Percentiles rank a stretch among this genome's conserved stretches.
Evolutionary conservation across 192 early-diverging fungal species (phyloP).

Genomic region (Haplosporangium gracile): DNA sequence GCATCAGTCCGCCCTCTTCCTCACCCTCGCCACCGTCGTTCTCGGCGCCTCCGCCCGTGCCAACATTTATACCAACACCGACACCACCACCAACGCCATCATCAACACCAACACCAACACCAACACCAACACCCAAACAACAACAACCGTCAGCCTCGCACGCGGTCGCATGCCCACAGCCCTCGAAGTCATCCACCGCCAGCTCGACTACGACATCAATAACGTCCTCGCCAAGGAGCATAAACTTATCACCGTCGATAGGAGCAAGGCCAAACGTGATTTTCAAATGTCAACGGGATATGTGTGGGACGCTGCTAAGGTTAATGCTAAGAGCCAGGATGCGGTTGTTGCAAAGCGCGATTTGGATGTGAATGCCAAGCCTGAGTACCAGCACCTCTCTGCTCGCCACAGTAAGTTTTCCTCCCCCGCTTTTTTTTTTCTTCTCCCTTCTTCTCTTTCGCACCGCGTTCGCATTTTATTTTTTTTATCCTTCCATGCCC

Average conservation of each 20-base stretch:
- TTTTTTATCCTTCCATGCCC: not conserved
- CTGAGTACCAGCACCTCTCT: not conserved
- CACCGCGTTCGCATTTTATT: not conserved
- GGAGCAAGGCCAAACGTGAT: not conserved
- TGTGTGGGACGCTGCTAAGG: not conserved
- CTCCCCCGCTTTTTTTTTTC: not conserved
- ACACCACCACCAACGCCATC: not conserved
- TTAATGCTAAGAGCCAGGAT: not conserved
- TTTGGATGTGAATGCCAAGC: not conserved
- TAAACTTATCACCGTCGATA: not conserved
- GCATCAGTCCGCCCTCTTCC: slow-evolving; percentile 19
- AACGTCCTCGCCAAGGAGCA: not conserved
- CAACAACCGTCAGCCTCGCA: not conserved
- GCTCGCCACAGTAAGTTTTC: not conserved
- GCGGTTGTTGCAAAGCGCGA: not conserved
- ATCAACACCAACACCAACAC: not conserved
- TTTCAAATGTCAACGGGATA: not conserved
- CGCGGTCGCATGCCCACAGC: slow-evolving; percentile 2
- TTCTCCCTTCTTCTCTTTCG: not conserved
- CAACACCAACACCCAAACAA: not conserved
- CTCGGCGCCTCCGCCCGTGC: slow-evolving; percentile 21
- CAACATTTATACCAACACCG: not conserved
- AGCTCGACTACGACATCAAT: not conserved
- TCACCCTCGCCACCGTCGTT: slow-evolving; percentile 35
- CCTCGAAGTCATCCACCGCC: not conserved